Evolutionary conservation across 805 yeast genomes (phyloP).

Genomic region (Teunomyces pallodes): DNA sequence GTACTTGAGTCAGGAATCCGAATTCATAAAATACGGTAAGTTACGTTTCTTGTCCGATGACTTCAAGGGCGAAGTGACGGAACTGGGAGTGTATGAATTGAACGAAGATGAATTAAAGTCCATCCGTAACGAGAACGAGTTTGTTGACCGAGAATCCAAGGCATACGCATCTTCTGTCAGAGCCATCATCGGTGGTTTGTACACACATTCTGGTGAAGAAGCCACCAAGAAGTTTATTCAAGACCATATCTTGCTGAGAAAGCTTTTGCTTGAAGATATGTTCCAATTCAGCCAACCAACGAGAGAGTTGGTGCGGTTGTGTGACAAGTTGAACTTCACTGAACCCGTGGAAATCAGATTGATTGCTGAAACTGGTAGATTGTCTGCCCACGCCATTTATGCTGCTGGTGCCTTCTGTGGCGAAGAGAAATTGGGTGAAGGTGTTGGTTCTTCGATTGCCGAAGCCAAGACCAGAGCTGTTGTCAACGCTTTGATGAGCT

Average conservation of each 20-base stretch:
- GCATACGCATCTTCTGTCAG: constrained; percentile 73
- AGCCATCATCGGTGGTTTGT: constrained; percentile 79
- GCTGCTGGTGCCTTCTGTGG: constrained; percentile 93
- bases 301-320: constrained; percentile 72
- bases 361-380: constrained; percentile 91
- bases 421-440: constrained; percentile 81
- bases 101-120: constrained; percentile 22
- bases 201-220: constrained; percentile 67
- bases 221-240: constrained; percentile 67
- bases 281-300: constrained; percentile 84
- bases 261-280: constrained; percentile 68
- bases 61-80: constrained; percentile 28
- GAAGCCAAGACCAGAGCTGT: constrained; percentile 94
- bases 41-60: constrained; percentile 47
- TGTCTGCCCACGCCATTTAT: constrained; percentile 76
- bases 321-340: constrained; percentile 70
- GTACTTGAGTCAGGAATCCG: constrained; percentile 65
- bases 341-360: constrained; percentile 74
- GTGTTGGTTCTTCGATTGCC: constrained; percentile 83
- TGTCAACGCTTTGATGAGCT: constrained; percentile 84
- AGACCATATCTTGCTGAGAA: constrained; percentile 77
- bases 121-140: constrained; percentile 14
- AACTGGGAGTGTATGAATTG: constrained; percentile 51
- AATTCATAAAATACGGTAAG: constrained; percentile 66
- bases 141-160: constrained; percentile 35